Conservation (phyloP, 2,329 filamentous ascomycete species). For the Dryadomyces quercivorus region DNA sequence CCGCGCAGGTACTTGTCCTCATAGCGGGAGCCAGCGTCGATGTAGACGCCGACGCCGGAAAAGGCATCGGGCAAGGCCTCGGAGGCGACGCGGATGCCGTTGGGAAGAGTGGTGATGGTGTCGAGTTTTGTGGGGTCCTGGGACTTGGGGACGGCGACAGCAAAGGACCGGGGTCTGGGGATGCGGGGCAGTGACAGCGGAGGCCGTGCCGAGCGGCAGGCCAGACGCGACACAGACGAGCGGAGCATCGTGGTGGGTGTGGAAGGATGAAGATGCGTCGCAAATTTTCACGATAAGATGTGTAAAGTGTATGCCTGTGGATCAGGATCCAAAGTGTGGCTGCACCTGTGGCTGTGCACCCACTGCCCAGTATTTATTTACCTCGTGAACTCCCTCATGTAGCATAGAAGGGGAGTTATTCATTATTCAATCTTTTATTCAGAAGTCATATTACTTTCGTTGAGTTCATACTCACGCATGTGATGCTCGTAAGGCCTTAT, state of each 20-base stretch:
- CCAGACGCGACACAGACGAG: slow-evolving; percentile 8
- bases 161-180: neutral
- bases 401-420: no score
- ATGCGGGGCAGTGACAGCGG: neutral
- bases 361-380: no score
- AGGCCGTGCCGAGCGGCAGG: slow-evolving; percentile 3
- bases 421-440: no score
- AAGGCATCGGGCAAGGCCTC: slow-evolving; percentile 92
- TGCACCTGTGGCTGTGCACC: no score
- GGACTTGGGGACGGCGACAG: slow-evolving; percentile 4
- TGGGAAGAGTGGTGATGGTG: slow-evolving; percentile 74
- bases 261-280: neutral
- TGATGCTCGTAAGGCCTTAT: no score
- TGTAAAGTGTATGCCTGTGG: no score
- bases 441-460: no score
- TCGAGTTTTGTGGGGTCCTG: slow-evolving; percentile 81
- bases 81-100: slow-evolving; percentile 88
- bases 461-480: no score
- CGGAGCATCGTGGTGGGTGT: slow-evolving; percentile 7
- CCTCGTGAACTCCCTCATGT: no score
- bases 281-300: neutral
- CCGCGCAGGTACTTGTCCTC: slow-evolving; percentile 77
- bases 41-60: slow-evolving; percentile 86
- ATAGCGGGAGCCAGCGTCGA: slow-evolving; percentile 90
- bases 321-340: no score